Percentiles rank a stretch among this genome's conserved stretches.
Conservation (phyloP, 2,329 filamentous ascomycete genomes). For the Aspergillus caelatus region DNA sequence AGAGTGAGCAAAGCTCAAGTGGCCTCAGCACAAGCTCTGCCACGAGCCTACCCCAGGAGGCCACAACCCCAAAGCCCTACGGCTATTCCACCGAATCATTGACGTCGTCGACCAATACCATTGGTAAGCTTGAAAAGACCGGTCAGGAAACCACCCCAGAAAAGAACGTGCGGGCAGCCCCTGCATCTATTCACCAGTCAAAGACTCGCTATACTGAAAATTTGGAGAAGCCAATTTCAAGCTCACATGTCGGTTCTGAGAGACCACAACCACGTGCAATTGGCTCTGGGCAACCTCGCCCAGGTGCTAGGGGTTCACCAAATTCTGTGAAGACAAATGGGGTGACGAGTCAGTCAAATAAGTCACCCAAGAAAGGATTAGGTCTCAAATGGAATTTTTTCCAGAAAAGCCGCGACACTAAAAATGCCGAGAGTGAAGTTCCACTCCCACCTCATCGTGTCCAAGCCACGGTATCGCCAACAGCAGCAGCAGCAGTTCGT, state of each 20-base stretch:
- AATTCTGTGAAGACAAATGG: not conserved
- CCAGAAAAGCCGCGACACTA: constrained; percentile 45
- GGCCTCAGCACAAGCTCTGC: constrained; percentile 35
- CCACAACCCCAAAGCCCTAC: constrained; percentile 27
- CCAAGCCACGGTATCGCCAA: constrained; percentile 43
- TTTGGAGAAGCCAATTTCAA: not conserved
- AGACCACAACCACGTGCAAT: not conserved
- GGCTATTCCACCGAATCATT: constrained; percentile 40
- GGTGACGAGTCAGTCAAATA: constrained; percentile 18
- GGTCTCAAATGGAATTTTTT: constrained; percentile 61
- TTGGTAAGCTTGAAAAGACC: constrained; percentile 15
- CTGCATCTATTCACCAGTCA: not conserved
- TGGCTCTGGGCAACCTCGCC: not conserved
- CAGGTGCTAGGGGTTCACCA: not conserved
- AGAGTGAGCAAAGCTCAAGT: constrained; percentile 45
- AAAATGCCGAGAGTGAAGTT: constrained; percentile 19
- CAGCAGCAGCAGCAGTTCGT: constrained; percentile 31
- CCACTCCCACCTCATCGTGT: constrained; percentile 35
- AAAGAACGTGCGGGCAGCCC: not conserved
- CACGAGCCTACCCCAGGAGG: constrained; percentile 24
- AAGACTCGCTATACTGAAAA: not conserved
- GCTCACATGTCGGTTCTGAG: not conserved
- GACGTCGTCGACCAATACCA: constrained; percentile 27
- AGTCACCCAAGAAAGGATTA: constrained; percentile 37
- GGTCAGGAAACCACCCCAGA: not conserved